Evolutionary conservation across 208 protist species (phyloP), one percentile per base, ranked within the genome.

Genomic region (Leishmania tarentolae): DNA sequence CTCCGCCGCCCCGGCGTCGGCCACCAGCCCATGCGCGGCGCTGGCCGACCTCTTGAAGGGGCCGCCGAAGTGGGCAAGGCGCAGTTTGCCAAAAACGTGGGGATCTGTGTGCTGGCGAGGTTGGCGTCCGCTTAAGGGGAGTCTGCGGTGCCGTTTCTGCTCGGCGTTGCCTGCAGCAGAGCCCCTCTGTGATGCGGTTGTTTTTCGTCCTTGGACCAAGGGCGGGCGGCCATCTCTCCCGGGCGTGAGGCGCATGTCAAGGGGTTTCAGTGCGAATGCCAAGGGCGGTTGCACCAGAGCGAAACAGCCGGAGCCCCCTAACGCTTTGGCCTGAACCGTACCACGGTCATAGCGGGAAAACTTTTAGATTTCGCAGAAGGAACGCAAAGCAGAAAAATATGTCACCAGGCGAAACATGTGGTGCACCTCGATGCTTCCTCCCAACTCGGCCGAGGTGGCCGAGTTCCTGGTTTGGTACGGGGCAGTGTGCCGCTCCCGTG

Each of bases 391-490:
- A n/a, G n/a, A n/a, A n/a, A 70, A 28, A 0, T 0, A 46, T 24
- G 65, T 8, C n/a, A 44, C 7, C 8, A 70, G 3, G 6, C 15
- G 50, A 21, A 53, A 0, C 13, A 11, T 0, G 21, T 6, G 50
- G 15, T 0, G 15, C 50, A 53, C 1, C 50, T 17, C 15, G 3
- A 0, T 2, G 0, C 13, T 6, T 0, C 1, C 0, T 21, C 15
- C 50, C 15, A 53, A 21, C 50, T 0, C 15, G 1, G 50, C 15
- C 15, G 0, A 21, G 31, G 31, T 6, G 61, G 13, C n/a, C 17
- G 13, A 9, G 0, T 68, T 24, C 0, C 61, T 3, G 28, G 13
- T 11, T 2, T 31, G 21, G 13, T 31, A 1, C 7, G 35, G 31
- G 28, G 28, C 31, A 42, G 19, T 17, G 37, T 44, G 9, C 31